Conservation (phyloP, 495 filamentous ascomycete species). For the Beverwykella pulmonaria region DNA sequence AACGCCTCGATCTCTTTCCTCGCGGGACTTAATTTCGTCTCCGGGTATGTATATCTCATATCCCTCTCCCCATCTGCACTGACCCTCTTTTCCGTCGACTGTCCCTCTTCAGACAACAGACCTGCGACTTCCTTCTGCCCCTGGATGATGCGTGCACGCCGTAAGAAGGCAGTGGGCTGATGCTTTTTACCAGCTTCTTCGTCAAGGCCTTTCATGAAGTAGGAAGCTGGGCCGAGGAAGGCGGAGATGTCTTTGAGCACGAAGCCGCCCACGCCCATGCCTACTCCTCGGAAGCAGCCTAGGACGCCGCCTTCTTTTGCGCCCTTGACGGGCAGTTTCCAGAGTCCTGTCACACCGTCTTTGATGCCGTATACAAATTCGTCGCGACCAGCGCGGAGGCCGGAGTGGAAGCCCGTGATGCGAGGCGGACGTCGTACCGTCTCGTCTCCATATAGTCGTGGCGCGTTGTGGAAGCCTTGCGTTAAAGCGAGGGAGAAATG, state of each 20-base stretch:
- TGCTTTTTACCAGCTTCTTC: constrained; percentile 41
- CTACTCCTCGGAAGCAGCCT: constrained; percentile 68
- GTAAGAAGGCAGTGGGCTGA: constrained; percentile 35
- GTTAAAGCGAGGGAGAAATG: constrained; percentile 72
- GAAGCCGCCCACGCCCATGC: constrained; percentile 74
- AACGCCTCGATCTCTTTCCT: neutral
- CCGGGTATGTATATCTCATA: neutral
- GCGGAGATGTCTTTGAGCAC: constrained; percentile 71
- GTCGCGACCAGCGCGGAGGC: constrained; percentile 64
- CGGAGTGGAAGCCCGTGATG: constrained; percentile 69
- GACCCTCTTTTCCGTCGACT: neutral
- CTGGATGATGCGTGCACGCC: constrained; percentile 38
- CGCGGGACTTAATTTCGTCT: neutral
- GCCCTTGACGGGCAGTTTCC: constrained; percentile 66
- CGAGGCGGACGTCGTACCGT: constrained; percentile 57
- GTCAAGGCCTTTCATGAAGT: constrained; percentile 67
- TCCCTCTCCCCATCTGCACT: neutral
- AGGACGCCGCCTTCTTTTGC: constrained; percentile 60
- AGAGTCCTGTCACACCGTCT: constrained; percentile 72
- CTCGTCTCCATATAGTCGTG: constrained; percentile 58
- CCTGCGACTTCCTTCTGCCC: constrained; percentile 38
- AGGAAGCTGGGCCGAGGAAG: constrained; percentile 64
- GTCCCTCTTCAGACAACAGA: neutral
- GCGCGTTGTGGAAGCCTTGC: constrained; percentile 84
- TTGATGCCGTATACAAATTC: constrained; percentile 72